phyloP scores from a whole-genome alignment of 208 protist species.

The Crithidia fasciculata region DNA sequence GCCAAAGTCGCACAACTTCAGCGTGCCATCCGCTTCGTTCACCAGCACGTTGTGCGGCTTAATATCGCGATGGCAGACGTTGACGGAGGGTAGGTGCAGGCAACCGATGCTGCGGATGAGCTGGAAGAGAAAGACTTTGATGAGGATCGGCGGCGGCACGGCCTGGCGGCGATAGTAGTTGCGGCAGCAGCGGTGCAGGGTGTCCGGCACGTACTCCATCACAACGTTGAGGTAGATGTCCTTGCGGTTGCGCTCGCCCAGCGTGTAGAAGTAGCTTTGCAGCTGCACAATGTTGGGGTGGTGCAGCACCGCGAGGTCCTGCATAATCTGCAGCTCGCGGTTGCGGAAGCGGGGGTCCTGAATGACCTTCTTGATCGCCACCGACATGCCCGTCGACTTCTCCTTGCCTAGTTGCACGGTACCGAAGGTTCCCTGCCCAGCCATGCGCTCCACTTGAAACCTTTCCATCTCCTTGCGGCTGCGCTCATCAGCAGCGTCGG shows the following conservation, averaged over 20 bases:
- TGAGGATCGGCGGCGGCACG: conserved; percentile 64
- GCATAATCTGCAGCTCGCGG: conserved; percentile 94
- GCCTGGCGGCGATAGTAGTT: conserved; percentile 94
- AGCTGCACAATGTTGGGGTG: conserved; percentile 96
- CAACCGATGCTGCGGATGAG: conserved; percentile 94
- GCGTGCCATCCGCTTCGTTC: conserved; percentile 94
- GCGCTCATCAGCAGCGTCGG: conserved; percentile 70
- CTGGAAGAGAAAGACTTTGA: conserved; percentile 90
- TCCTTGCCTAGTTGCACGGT: conserved; percentile 94
- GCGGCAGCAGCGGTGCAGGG: conserved; percentile 94
- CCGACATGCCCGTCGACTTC: conserved; percentile 55
- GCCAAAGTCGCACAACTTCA: conserved; percentile 98
- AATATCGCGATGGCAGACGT: conserved; percentile 97
- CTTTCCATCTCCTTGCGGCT: conserved; percentile 82
- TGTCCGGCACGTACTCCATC: conserved; percentile 99
- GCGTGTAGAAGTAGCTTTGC: conserved; percentile 97
- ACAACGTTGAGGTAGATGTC: conserved; percentile 99
- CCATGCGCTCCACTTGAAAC: conserved; percentile 92
- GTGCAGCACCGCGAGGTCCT: conserved; percentile 84
- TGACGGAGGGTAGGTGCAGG: conserved; percentile 94
- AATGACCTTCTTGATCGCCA: conserved; percentile 93
- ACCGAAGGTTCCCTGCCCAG: conserved; percentile 97
- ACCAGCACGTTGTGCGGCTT: conserved; percentile 99
- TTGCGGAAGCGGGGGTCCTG: conserved; percentile 99
- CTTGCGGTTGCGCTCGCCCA: conserved; percentile 89